phyloP scores from a whole-genome alignment of 768 basidiomycete species.

The Holtermanniella nyarrowii region DNA sequence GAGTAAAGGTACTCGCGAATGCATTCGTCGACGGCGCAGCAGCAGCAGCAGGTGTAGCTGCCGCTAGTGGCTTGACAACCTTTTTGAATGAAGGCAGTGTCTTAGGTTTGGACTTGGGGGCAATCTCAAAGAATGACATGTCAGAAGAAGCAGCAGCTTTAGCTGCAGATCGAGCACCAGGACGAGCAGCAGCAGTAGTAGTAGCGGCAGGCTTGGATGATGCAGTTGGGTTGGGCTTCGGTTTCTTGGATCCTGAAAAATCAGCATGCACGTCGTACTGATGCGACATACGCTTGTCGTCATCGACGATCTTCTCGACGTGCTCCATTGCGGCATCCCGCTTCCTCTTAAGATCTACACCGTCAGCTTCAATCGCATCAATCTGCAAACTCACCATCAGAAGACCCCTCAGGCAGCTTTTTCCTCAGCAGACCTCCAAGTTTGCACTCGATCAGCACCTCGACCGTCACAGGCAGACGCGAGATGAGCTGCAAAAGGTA shows the following conservation, averaged over 20 bases:
- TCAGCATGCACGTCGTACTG: background rate
- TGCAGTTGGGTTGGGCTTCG: background rate
- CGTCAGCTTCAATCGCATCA: background rate
- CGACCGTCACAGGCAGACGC: background rate
- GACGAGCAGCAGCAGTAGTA: too few relatives aligned
- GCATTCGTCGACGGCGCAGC: background rate
- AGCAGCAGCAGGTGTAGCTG: background rate
- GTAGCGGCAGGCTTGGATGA: too few relatives aligned
- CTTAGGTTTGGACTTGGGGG: background rate
- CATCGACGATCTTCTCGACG: background rate
- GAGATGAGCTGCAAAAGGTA: background rate
- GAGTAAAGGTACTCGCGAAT: constrained; percentile 7
- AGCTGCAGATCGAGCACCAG: background rate
- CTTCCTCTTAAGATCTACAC: background rate
- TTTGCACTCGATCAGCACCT: background rate
- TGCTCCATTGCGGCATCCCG: background rate
- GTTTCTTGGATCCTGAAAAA: background rate
- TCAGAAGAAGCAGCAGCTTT: constrained; percentile 1
- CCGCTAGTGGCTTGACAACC: background rate
- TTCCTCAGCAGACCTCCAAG: background rate
- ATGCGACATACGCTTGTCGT: background rate
- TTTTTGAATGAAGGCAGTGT: constrained; percentile 15
- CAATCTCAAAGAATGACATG: constrained; percentile 14
- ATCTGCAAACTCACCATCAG: background rate
- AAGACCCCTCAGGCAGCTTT: background rate